phyloP scores from a whole-genome alignment of 352 stramenopile species.

The Phytophthora constricta region DNA sequence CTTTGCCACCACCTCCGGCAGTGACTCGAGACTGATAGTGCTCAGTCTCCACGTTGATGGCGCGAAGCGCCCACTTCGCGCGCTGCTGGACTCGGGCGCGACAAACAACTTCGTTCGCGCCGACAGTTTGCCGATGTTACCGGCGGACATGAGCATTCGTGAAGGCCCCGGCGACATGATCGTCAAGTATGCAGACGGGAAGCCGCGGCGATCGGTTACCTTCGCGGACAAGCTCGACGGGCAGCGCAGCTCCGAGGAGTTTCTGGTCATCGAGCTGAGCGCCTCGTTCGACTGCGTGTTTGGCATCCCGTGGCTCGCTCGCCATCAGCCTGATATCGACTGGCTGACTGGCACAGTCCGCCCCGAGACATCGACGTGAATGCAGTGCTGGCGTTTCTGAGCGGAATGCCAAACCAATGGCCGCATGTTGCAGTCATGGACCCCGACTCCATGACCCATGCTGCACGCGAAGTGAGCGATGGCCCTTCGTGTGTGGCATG shows the following conservation, averaged over 20 bases:
- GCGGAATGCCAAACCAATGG: slow-evolving; percentile 12
- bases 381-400: slow-evolving; percentile 11
- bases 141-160: slow-evolving; percentile 12
- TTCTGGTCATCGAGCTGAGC: slow-evolving; percentile 32
- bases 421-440: slow-evolving; percentile 25
- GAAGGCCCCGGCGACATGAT: slow-evolving; percentile 6
- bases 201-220: slow-evolving; percentile 6
- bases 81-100: background rate
- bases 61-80: background rate
- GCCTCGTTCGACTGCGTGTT: background rate
- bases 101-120: slow-evolving; percentile 20
- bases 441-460: slow-evolving; percentile 6
- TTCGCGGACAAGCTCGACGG: slow-evolving; percentile 30
- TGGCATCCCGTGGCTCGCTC: slow-evolving; percentile 35
- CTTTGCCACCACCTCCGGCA: background rate
- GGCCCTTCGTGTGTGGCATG: slow-evolving; percentile 24
- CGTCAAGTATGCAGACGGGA: background rate
- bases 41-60: background rate
- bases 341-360: slow-evolving; percentile 25
- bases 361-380: slow-evolving; percentile 7
- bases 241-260: slow-evolving; percentile 20
- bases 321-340: slow-evolving; percentile 31
- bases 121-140: slow-evolving; percentile 15
- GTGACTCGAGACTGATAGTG: background rate
- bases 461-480: slow-evolving; percentile 16